These are phyloP conservation scores for Boechera stricta DNA, from an alignment of 345 rosid genomes.

Conservation along the genomic window DNA sequence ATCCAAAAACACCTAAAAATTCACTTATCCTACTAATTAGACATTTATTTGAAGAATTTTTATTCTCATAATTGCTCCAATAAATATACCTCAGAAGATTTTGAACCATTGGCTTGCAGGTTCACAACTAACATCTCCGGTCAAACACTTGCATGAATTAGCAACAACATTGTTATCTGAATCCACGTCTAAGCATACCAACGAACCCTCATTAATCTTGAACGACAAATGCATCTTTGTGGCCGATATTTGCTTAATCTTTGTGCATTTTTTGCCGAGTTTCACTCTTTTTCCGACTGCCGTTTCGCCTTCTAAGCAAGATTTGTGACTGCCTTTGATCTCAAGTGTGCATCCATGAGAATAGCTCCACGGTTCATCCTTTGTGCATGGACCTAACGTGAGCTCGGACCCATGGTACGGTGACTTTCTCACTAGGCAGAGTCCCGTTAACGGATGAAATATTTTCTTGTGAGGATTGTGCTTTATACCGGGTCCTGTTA, in stretches of 20 bases:
- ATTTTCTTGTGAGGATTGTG: constrained; percentile 66
- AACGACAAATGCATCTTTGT: constrained; percentile 80
- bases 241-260: constrained; percentile 66
- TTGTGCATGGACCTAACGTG: constrained; percentile 64
- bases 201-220: constrained; percentile 45
- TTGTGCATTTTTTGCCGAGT: constrained; percentile 60
- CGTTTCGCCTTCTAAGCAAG: constrained; percentile 42
- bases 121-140: constrained; percentile 55
- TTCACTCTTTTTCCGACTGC: constrained; percentile 45
- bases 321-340: constrained; percentile 52
- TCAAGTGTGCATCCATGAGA: constrained; percentile 51
- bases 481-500: constrained; percentile 77
- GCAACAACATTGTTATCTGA: constrained; percentile 49
- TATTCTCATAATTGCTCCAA: background rate
- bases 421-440: constrained; percentile 62
- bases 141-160: constrained; percentile 62
- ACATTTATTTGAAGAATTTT: background rate
- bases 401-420: constrained; percentile 47
- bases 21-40: background rate
- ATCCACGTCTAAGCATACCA: constrained; percentile 75
- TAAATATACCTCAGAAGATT: constrained; percentile 40
- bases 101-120: constrained; percentile 83
- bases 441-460: constrained; percentile 80
- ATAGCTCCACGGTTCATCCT: constrained; percentile 77
- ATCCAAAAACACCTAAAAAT: background rate